Evolutionary conservation across 768 basidiomycete genomes (phyloP).

Genomic region (Suillus alpinus): DNA sequence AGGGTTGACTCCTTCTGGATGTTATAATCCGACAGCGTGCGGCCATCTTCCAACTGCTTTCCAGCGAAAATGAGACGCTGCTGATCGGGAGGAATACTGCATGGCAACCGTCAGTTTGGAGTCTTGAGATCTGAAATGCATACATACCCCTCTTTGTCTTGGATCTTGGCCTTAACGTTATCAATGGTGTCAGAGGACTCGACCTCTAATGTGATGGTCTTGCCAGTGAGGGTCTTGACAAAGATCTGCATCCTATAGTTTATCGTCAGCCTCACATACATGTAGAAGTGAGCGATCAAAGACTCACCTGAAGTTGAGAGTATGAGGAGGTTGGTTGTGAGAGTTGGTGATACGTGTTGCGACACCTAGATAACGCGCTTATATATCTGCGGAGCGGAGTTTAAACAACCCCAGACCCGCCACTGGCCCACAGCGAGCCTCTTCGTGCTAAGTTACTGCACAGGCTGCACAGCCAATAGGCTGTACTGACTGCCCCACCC

Average conservation of each 20-base stretch:
- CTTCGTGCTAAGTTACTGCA: neutral
- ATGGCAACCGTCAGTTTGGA: neutral
- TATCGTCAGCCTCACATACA: neutral
- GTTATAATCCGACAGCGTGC: conserved; percentile 86
- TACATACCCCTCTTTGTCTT: conserved; percentile 71
- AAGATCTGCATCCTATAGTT: conserved; percentile 72
- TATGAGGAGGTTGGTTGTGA: neutral
- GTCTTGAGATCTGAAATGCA: conserved; percentile 2
- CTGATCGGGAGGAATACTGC: conserved; percentile 79
- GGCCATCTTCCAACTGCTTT: conserved; percentile 93
- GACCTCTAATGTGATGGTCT: conserved; percentile 88
- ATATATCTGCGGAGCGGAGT: conserved; percentile 1
- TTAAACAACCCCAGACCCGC: neutral
- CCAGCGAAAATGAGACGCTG: conserved; percentile 96
- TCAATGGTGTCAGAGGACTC: conserved; percentile 78
- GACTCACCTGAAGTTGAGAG: neutral
- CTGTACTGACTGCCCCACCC: neutral
- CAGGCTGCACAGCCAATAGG: neutral
- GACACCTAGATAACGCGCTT: neutral
- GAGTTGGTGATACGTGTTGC: neutral
- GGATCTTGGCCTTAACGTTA: conserved; percentile 82
- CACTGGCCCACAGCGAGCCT: neutral
- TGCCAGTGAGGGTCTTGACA: conserved; percentile 85
- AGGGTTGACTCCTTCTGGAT: conserved; percentile 96
- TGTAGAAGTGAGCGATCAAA: neutral